phyloP scores from a whole-genome alignment of 257 asterid genomes.

The Thymus quinquecostatus region DNA sequence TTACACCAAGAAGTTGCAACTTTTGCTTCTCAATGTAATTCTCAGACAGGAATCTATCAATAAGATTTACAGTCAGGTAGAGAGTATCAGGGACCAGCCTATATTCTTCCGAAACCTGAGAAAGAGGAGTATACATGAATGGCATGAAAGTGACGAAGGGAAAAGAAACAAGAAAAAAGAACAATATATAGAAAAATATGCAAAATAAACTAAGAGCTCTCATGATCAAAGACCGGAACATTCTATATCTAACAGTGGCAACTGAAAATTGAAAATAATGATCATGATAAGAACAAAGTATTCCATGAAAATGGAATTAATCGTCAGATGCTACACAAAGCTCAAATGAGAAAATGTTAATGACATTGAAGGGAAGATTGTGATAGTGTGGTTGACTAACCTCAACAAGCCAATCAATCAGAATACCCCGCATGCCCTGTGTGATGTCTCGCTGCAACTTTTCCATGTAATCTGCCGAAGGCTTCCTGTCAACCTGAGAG shows the following conservation, averaged over 20 bases:
- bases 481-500: conserved; percentile 75
- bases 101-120: conserved; percentile 96
- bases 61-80: conserved; percentile 93
- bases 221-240: conserved; percentile 4
- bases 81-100: conserved; percentile 93
- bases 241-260: neutral
- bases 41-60: conserved; percentile 82
- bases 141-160: conserved; percentile 1
- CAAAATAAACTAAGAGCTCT: conserved; percentile 8
- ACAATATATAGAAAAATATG: neutral
- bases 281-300: neutral
- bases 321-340: conserved; percentile 13
- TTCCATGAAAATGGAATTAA: neutral
- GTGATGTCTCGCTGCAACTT: conserved; percentile 77
- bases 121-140: conserved; percentile 27
- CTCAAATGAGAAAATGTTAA: conserved; percentile 3
- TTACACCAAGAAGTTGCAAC: conserved; percentile 93
- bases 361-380: conserved; percentile 12
- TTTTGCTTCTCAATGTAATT: conserved; percentile 81
- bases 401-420: conserved; percentile 99
- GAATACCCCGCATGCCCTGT: conserved; percentile 78
- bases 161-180: conserved; percentile 5
- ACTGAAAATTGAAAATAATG: neutral
- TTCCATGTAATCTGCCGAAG: conserved; percentile 78
- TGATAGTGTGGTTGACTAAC: conserved; percentile 44